Conservation (phyloP, 1,284 basidiomycete species). For the Pascua guehoae region DNA sequence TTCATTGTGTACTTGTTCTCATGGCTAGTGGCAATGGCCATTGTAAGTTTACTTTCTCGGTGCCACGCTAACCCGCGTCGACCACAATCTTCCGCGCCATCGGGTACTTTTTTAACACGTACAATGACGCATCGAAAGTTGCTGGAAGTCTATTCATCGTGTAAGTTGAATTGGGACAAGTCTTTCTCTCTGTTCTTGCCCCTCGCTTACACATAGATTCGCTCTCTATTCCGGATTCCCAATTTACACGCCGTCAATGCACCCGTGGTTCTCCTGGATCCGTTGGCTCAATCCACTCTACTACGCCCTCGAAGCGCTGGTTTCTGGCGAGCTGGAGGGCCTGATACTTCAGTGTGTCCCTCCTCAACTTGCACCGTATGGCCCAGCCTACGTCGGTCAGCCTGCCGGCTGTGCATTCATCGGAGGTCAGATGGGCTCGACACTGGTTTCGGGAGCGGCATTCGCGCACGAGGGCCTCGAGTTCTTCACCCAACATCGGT, state of each 20-base stretch:
- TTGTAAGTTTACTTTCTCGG: background rate
- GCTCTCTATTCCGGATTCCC: slow-evolving; percentile 38
- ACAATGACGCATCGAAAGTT: slow-evolving; percentile 45
- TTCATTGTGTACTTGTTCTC: slow-evolving; percentile 41
- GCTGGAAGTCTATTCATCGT: slow-evolving; percentile 37
- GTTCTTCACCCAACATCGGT: slow-evolving; percentile 47
- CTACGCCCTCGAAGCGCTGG: slow-evolving; percentile 37
- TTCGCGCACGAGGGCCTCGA: slow-evolving; percentile 46
- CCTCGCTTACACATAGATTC: slow-evolving; percentile 3
- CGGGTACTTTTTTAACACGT: slow-evolving; percentile 38
- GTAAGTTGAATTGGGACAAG: background rate
- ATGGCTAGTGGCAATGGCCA: slow-evolving; percentile 27
- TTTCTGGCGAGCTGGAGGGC: slow-evolving; percentile 51
- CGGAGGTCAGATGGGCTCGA: slow-evolving; percentile 31
- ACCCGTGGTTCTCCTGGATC: slow-evolving; percentile 31
- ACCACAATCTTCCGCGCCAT: slow-evolving; percentile 42
- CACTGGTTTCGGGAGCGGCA: slow-evolving; percentile 21
- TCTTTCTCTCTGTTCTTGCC: slow-evolving; percentile 2
- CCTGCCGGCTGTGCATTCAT: slow-evolving; percentile 44
- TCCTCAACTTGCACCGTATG: slow-evolving; percentile 48
- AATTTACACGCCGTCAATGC: slow-evolving; percentile 39
- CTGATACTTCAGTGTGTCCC: slow-evolving; percentile 42
- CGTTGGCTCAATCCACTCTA: slow-evolving; percentile 34
- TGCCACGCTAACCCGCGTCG: slow-evolving; percentile 3
- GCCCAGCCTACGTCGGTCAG: slow-evolving; percentile 33